Evolutionary conservation across 2,329 filamentous ascomycete species (phyloP).

Genomic region (Cercospora janseana): DNA sequence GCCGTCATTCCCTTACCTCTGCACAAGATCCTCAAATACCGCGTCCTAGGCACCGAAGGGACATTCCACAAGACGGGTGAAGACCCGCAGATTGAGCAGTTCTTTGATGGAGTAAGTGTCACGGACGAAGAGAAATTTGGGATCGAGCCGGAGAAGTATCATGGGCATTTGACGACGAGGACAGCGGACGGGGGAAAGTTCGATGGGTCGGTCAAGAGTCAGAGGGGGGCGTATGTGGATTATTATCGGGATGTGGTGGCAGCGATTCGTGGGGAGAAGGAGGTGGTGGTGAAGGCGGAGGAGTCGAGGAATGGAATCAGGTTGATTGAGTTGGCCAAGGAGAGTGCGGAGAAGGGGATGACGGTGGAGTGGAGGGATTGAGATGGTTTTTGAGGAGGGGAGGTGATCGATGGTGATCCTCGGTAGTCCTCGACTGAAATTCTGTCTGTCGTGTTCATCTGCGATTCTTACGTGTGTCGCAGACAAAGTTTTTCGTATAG

Average conservation of each 20-base stretch:
- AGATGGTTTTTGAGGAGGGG: not conserved
- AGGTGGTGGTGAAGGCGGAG: constrained; percentile 43
- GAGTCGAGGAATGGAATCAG: constrained; percentile 43
- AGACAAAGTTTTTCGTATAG: constrained; percentile 1
- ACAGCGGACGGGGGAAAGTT: constrained; percentile 33
- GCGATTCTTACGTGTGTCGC: not conserved
- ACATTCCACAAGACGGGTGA: constrained; percentile 42
- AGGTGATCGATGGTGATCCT: not conserved
- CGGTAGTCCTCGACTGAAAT: not conserved
- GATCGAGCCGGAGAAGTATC: constrained; percentile 39
- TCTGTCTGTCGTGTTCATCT: not conserved
- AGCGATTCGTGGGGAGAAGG: constrained; percentile 42
- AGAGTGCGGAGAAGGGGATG: constrained; percentile 39
- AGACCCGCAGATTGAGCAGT: constrained; percentile 41
- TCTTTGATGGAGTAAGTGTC: constrained; percentile 33
- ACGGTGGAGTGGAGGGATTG: constrained; percentile 32
- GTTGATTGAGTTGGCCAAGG: constrained; percentile 45
- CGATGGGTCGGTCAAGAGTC: constrained; percentile 34
- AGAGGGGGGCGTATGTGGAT: constrained; percentile 42
- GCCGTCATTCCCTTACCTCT: constrained; percentile 32
- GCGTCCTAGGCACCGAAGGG: constrained; percentile 38
- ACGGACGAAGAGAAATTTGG: constrained; percentile 36
- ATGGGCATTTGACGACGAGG: constrained; percentile 43
- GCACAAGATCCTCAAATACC: constrained; percentile 36
- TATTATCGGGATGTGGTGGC: constrained; percentile 46